phyloP scores from a whole-genome alignment of 306 rosid genomes.

The Inga laurina region DNA sequence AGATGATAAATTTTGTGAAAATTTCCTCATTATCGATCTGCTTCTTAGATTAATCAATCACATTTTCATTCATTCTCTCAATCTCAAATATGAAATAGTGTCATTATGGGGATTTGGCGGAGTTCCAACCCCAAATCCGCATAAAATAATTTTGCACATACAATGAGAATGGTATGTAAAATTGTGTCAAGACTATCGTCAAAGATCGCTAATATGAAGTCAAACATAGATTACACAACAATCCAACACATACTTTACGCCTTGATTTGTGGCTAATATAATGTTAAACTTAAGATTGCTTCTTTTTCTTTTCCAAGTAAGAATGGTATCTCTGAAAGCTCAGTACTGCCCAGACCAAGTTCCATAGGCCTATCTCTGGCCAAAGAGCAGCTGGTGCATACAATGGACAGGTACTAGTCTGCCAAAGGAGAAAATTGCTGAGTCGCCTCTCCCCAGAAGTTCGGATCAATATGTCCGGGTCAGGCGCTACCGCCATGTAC shows the following conservation, averaged over 20 bases:
- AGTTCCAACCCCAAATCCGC: neutral
- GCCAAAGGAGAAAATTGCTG: slow-evolving; percentile 87
- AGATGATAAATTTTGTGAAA: neutral
- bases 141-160: neutral
- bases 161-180: neutral
- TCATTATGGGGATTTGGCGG: neutral
- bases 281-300: slow-evolving; percentile 25
- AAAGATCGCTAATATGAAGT: neutral
- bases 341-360: slow-evolving; percentile 67
- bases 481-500: slow-evolving; percentile 79
- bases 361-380: slow-evolving; percentile 76
- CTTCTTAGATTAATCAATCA: neutral
- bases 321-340: slow-evolving; percentile 58
- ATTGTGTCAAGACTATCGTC: neutral
- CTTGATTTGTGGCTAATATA: neutral
- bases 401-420: slow-evolving; percentile 35
- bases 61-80: neutral
- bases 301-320: slow-evolving; percentile 66
- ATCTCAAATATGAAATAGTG: neutral
- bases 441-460: slow-evolving; percentile 69
- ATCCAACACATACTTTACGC: neutral
- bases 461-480: slow-evolving; percentile 69
- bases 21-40: too few species aligned
- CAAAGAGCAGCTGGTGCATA: slow-evolving; percentile 65
- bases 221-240: neutral